Base-by-base conservation (phyloP, 148 eudicot species). In the Chenopodium formosanum region DNA sequence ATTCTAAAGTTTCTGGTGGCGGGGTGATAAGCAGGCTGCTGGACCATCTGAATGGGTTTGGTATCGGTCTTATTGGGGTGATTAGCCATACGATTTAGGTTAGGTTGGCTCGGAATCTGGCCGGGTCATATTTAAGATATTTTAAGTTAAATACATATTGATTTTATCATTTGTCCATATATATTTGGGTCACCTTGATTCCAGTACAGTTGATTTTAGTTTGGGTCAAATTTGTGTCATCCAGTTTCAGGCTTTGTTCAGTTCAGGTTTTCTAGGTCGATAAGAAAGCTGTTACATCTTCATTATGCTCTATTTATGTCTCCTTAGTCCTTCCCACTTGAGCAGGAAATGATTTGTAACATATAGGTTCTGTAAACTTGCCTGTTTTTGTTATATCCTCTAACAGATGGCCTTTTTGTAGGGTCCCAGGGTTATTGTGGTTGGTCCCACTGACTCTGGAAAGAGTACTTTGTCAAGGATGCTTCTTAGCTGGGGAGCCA, bases 401-500 rank as follows among this genome's bases (percentile, higher is more conserved):
- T 62, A 75, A 44, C 66, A 46, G 10, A 75, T 74, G 19, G 63
- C 75, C 47, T 70, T 70, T 82, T 71, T 78, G 53, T 81, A 95
- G 99, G 99, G 98, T 48, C 99, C 99, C 60, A 86, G 94, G 82
- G 97, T 96, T 77, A 89, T 96, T 78, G 98, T 93, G 85, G 99
- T 96, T 78, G 99, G 99, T 69, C 99, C 99, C 66, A 90, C 98
- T 66, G 99, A 94, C 84, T 94, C 97, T 40, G 98, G 99, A 77
- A 96, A 96, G 91, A 96, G 98, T 84, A 90, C 94, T 71, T 87
- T 94, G 86, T 86, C 98, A 56, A 91, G 93, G 84, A 96, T 96
- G 98, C 97, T 96, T 84, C 98, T 96, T 83, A 96, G 98, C 79
- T 96, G 99, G 99, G 95, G 97, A 40, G 94, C 99, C 81, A 96